These are phyloP conservation scores for Haematococcus lacustris DNA, from an alignment of 139 green algal species.

Conservation along the genomic window DNA sequence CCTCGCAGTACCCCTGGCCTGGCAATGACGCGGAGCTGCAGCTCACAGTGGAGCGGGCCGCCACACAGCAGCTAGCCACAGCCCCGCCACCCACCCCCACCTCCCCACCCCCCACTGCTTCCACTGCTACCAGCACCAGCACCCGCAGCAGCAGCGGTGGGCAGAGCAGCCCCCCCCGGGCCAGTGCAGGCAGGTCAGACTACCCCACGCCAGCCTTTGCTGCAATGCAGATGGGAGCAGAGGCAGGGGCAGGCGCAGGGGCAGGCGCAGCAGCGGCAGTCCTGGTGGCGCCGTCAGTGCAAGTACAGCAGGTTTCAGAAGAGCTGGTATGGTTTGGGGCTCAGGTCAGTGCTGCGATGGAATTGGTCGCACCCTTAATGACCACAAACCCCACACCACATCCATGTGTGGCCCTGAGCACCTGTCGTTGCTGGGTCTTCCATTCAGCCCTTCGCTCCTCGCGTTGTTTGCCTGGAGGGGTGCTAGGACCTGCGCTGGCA, in stretches of 20 bases:
- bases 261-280: slow-evolving; percentile 1
- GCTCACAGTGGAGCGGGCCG: slow-evolving; percentile 48
- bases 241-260: neutral
- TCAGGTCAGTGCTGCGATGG: slow-evolving; percentile 6
- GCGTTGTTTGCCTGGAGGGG: neutral
- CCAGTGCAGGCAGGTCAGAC: too few species aligned
- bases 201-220: too few species aligned
- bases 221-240: too few species aligned
- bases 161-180: neutral
- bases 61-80: slow-evolving; percentile 29
- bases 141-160: neutral
- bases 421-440: too few species aligned
- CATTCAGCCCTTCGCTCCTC: too few species aligned
- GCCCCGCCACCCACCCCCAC: too few species aligned
- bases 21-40: slow-evolving; percentile 45
- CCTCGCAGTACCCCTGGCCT: neutral
- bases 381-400: too few species aligned
- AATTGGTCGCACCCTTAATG: too few species aligned
- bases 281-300: neutral
- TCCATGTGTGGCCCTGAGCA: too few species aligned
- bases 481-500: neutral
- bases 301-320: slow-evolving; percentile 13
- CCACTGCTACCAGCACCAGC: too few species aligned
- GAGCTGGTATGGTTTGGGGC: slow-evolving; percentile 52
- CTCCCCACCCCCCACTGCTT: too few species aligned